A percentile compares a stretch with the other conserved stretches of the same genome.
phyloP scores from a whole-genome alignment of 768 basidiomycete genomes.

The Tricholoma matsutake region DNA sequence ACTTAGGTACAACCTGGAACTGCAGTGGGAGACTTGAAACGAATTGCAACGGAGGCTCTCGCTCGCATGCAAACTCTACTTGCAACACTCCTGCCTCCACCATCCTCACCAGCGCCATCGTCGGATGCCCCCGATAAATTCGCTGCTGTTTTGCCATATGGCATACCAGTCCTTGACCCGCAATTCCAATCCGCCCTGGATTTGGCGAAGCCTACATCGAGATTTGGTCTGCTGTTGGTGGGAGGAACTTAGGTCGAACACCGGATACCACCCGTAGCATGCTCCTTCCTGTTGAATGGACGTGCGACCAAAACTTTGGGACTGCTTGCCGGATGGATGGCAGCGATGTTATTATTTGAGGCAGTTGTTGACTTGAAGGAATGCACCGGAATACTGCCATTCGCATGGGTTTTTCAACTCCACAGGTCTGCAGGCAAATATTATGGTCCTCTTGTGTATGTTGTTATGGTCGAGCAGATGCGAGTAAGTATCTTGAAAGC shows the following conservation, averaged over 20 bases:
- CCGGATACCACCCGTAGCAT: no score
- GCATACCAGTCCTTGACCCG: slow-evolving; percentile 49
- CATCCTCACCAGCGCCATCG: slow-evolving; percentile 12
- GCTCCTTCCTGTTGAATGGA: background rate
- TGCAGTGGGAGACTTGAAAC: slow-evolving; percentile 8
- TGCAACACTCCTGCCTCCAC: slow-evolving; percentile 50
- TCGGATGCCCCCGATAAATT: slow-evolving; percentile 32
- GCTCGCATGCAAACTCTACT: slow-evolving; percentile 60
- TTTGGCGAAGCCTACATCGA: slow-evolving; percentile 65
- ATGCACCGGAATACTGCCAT: background rate
- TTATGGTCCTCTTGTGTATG: background rate
- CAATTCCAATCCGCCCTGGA: slow-evolving; percentile 58
- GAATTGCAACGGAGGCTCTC: slow-evolving; percentile 41
- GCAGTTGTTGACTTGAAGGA: background rate
- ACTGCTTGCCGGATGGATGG: background rate
- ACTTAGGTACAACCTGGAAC: slow-evolving; percentile 14
- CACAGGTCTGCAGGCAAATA: no score
- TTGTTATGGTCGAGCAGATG: background rate
- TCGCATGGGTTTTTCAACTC: background rate
- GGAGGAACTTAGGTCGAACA: slow-evolving; percentile 40
- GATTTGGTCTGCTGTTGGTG: slow-evolving; percentile 73
- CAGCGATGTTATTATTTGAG: background rate
- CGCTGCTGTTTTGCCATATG: slow-evolving; percentile 47
- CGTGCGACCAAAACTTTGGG: background rate
- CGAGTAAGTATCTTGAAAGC: background rate